Evolutionary conservation across 148 eudicot genomes (phyloP).

Genomic region (Gaultheria prostrata): DNA sequence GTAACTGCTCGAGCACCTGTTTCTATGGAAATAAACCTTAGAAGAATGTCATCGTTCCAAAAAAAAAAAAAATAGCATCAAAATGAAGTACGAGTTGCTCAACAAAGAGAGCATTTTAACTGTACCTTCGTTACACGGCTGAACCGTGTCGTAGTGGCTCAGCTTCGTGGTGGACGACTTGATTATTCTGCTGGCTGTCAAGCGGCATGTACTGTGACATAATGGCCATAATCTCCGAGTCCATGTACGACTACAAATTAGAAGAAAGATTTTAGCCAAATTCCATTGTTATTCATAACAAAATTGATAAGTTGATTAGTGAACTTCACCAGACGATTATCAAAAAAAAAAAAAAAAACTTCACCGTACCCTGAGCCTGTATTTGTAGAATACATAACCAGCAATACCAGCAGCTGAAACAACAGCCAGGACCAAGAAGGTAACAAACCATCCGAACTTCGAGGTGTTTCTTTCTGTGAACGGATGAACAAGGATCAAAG

Average conservation of each 20-base stretch:
- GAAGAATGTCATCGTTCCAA: too few species aligned
- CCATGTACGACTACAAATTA: constrained; percentile 81
- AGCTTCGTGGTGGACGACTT: constrained; percentile 50
- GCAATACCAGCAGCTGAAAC: constrained; percentile 48
- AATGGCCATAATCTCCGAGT: constrained; percentile 92
- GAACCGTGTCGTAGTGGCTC: constrained; percentile 63
- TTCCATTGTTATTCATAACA: background rate
- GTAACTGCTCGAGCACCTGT: background rate
- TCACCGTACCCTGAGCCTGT: constrained; percentile 68
- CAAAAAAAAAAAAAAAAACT: too few species aligned
- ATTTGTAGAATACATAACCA: constrained; percentile 86
- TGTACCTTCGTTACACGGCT: constrained; percentile 38
- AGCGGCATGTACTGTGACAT: constrained; percentile 99
- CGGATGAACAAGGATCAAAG: constrained; percentile 3
- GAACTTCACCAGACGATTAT: constrained; percentile 16
- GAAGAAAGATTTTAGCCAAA: constrained; percentile 4
- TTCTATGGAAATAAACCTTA: background rate
- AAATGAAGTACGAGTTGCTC: background rate
- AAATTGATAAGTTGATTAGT: background rate
- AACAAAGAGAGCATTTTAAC: background rate
- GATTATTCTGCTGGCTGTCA: constrained; percentile 55
- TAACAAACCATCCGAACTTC: constrained; percentile 50
- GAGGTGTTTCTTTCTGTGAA: constrained; percentile 55
- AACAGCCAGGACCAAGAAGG: constrained; percentile 47
- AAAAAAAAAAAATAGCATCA: background rate